phyloP scores from a whole-genome alignment of 306 rosid genomes.

The Castanea sativa region DNA sequence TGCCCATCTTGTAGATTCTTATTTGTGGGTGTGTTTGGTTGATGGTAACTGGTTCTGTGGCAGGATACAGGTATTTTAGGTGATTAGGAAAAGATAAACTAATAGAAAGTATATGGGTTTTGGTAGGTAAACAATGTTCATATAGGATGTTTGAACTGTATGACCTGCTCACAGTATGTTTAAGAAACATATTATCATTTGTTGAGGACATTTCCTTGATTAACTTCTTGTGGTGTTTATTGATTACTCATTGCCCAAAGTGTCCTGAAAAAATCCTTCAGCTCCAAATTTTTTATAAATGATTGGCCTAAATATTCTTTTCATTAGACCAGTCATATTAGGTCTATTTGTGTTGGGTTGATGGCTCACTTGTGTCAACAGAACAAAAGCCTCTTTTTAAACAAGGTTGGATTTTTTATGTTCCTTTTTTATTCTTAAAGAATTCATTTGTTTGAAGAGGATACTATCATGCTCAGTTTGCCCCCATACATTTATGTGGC shows the following conservation, averaged over 20 bases:
- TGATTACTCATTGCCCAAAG: too few relatives aligned
- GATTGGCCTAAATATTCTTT: background rate
- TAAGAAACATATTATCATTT: background rate
- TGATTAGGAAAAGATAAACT: too few relatives aligned
- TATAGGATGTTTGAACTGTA: background rate
- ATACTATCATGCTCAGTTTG: background rate
- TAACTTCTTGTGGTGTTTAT: too few relatives aligned
- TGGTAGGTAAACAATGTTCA: background rate
- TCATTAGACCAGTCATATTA: background rate
- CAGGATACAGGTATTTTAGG: too few relatives aligned
- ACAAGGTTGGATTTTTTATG: background rate
- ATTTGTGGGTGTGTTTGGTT: too few relatives aligned
- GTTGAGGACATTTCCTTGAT: too few relatives aligned
- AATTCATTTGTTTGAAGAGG: background rate
- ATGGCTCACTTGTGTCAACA: background rate
- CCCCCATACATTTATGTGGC: background rate
- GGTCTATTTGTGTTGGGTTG: background rate
- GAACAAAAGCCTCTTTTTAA: background rate
- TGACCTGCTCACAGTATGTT: background rate
- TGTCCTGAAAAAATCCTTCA: too few relatives aligned
- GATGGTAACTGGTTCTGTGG: too few relatives aligned
- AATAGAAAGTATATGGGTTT: background rate
- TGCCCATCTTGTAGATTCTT: background rate
- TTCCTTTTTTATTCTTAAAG: background rate
- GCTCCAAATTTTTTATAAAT: background rate